These are phyloP conservation scores for Tolypocladium guangdongense DNA, from an alignment of 2,329 filamentous ascomycete genomes.

Conservation along the genomic window DNA sequence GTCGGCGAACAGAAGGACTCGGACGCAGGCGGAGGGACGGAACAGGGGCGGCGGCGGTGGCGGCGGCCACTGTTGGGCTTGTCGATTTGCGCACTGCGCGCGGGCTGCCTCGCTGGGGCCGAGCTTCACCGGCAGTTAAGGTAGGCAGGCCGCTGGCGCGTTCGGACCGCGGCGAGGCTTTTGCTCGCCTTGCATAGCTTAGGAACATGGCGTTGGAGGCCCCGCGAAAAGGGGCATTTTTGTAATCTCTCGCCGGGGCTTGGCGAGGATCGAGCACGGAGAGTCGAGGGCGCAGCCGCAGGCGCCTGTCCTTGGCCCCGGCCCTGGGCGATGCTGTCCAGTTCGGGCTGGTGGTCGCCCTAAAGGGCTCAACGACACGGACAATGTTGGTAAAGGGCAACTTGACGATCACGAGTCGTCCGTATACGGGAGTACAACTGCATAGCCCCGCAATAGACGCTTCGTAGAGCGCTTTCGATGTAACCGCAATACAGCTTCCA, in stretches of 20 bases:
- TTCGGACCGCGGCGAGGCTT: not conserved
- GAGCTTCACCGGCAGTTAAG: not conserved
- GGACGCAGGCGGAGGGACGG: not conserved
- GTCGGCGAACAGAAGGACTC: not conserved
- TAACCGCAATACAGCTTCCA: not conserved
- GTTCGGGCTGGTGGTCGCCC: not conserved
- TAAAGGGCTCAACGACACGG: not conserved
- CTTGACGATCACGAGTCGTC: not conserved
- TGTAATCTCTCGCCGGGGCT: not conserved
- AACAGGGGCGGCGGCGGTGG: not conserved
- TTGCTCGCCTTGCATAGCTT: not conserved
- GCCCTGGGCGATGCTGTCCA: not conserved
- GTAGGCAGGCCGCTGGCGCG: not conserved
- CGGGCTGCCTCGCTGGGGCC: not conserved
- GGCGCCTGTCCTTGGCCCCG: not conserved
- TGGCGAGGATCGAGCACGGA: not conserved
- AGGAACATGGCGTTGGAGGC: not conserved
- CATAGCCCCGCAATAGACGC: not conserved
- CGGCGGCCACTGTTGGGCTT: not conserved
- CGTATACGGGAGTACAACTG: not conserved
- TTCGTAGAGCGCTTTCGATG: too few relatives aligned
- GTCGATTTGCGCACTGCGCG: not conserved
- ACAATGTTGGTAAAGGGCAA: not conserved
- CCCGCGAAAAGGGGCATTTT: not conserved
- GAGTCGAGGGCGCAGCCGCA: not conserved